Evolutionary conservation across 139 green algal genomes (phyloP).

Genomic region (Diplosphaera chodatii): DNA sequence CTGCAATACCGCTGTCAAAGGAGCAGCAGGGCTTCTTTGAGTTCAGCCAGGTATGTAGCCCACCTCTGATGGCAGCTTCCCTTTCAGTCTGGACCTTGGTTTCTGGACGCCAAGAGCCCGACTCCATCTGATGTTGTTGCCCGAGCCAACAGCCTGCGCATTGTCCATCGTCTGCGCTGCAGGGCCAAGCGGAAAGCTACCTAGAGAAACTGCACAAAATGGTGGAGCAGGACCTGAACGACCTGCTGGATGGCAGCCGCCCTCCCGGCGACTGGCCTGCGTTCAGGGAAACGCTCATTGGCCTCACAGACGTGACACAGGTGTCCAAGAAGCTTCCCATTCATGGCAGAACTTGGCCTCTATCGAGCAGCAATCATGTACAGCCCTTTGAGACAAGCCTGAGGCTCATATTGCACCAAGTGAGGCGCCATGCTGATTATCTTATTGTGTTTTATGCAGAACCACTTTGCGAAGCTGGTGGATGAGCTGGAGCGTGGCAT

Average conservation of each 20-base stretch:
- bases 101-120: too few relatives aligned
- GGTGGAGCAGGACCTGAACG: constrained; percentile 62
- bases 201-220: constrained; percentile 78
- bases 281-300: constrained; percentile 78
- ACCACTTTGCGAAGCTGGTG: constrained; percentile 87
- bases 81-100: too few relatives aligned
- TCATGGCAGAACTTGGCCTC: too few relatives aligned
- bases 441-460: neutral
- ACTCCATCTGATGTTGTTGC: too few relatives aligned
- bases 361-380: too few relatives aligned
- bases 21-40: constrained; percentile 80
- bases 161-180: too few relatives aligned
- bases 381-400: too few relatives aligned
- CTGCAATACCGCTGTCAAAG: neutral
- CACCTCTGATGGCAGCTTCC: too few relatives aligned
- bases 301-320: constrained; percentile 80
- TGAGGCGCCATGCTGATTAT: too few relatives aligned
- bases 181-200: constrained; percentile 75
- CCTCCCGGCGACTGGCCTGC: constrained; percentile 17
- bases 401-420: too few relatives aligned
- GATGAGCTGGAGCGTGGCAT: constrained; percentile 78
- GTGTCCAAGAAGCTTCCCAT: too few relatives aligned
- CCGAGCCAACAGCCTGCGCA: too few relatives aligned
- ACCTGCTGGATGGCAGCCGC: constrained; percentile 21
- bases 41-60: constrained; percentile 68